Base-by-base conservation (phyloP, 768 basidiomycete species). In the Postia placenta region DNA sequence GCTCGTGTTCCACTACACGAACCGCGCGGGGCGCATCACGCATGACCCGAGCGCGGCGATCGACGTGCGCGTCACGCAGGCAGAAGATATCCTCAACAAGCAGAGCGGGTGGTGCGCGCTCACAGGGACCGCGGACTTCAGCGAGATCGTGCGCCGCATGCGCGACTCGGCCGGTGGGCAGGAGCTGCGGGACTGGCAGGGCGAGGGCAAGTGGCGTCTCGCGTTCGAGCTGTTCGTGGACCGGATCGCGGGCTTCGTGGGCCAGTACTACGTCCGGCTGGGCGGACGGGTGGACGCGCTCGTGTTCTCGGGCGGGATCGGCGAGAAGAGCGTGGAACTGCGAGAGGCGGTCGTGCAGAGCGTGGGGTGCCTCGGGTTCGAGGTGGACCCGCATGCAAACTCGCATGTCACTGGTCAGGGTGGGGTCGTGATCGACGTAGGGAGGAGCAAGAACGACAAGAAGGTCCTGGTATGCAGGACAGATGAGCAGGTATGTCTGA, bases 261-360 rank as follows among this genome's bases (percentile, higher is more conserved):
- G 85, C 5, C 74, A 81, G 41, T 92, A 91, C 63, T 79, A 83
- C 56, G 68, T 90, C 56, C 85, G 87, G 62, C 76, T 92, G 20
- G 73, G 72, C 26, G 78, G 78, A 14, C 51, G 71, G 22, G 77
- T 92, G 11, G 86, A 92, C 62, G 91, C 85, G 1, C 59, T 94
- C 36, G 87, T 93, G 11, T 92, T 94, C 62, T 75, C 87, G 0
- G 92, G 92, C 2, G 92, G 92, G 0, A 90, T 96, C 45, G 93
- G 93, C 0, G 93, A 96, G 66, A 74, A 73, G 55, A 79, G 82
- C 51, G 69, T 66, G 15, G 73, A 78, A 55, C 65, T 97, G 47
- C 68, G 92, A 36, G 61, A 67, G 35, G 77, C 78, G 17, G 70
- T 94, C 15, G 73, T 74, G 3, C 63, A 72, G 28, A 70, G 74